Percentiles rank a stretch among this genome's conserved stretches.
phyloP scores from a whole-genome alignment of 1,284 basidiomycete species.

The Erythrobasidium hasegawianum region DNA sequence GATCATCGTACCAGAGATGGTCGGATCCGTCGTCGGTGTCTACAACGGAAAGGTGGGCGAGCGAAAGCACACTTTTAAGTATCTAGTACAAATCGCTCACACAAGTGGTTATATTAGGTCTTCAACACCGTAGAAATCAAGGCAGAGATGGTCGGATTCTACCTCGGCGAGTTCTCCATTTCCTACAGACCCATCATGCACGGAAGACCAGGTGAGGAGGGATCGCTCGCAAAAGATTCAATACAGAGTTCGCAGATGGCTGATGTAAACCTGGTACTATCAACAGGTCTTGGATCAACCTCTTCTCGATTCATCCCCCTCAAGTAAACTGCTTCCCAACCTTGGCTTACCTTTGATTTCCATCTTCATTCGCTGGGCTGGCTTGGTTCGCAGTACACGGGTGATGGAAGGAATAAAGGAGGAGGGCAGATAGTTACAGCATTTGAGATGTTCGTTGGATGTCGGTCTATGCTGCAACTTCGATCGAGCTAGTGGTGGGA shows the following conservation, averaged over 20 bases:
- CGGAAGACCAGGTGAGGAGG: slow-evolving; percentile 98
- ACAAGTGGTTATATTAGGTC: neutral
- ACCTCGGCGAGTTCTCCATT: slow-evolving; percentile 87
- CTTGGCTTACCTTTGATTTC: no score
- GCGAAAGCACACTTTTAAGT: no score
- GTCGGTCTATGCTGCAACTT: no score
- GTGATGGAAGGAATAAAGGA: no score
- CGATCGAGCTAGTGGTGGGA: no score
- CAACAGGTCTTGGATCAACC: slow-evolving; percentile 41
- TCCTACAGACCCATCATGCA: slow-evolving; percentile 99
- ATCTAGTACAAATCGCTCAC: neutral
- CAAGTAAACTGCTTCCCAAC: slow-evolving; percentile 56
- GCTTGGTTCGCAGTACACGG: no score
- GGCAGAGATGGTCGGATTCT: slow-evolving; percentile 99
- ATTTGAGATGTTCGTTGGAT: no score
- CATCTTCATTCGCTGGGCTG: no score
- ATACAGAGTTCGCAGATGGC: slow-evolving; percentile 48
- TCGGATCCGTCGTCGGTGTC: slow-evolving; percentile 75
- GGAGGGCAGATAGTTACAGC: no score
- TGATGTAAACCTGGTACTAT: slow-evolving; percentile 3
- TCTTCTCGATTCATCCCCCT: slow-evolving; percentile 59
- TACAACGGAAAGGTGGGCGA: slow-evolving; percentile 91
- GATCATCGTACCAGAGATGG: slow-evolving; percentile 99
- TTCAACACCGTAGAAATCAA: slow-evolving; percentile 78
- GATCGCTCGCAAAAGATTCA: slow-evolving; percentile 59